Evolutionary conservation across 768 basidiomycete genomes (phyloP).

Genomic region (Russula lepida): DNA sequence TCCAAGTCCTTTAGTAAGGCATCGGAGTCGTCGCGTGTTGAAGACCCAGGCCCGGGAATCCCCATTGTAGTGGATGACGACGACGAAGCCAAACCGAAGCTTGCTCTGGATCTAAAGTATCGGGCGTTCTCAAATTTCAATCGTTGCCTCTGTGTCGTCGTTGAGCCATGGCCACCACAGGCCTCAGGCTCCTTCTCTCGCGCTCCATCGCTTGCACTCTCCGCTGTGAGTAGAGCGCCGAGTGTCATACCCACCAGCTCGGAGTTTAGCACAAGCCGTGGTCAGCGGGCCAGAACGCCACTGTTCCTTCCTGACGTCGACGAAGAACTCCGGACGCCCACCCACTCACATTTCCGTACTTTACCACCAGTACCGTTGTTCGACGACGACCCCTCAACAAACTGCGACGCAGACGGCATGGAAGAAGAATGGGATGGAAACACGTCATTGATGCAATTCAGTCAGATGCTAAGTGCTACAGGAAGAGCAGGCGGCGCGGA

Average conservation of each 20-base stretch:
- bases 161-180: slow-evolving; percentile 69
- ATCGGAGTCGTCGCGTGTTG: slow-evolving; percentile 15
- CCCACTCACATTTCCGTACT: slow-evolving; percentile 25
- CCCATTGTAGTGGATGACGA: slow-evolving; percentile 47
- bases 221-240: slow-evolving; percentile 26
- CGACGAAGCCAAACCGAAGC: slow-evolving; percentile 64
- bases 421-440: slow-evolving; percentile 31
- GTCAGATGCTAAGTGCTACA: slow-evolving; percentile 55
- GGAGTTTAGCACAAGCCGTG: slow-evolving; percentile 20
- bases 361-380: slow-evolving; percentile 39
- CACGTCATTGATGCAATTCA: slow-evolving; percentile 65
- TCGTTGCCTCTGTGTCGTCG: slow-evolving; percentile 70
- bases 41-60: slow-evolving; percentile 25
- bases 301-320: slow-evolving; percentile 66
- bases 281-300: slow-evolving; percentile 47
- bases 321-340: slow-evolving; percentile 36
- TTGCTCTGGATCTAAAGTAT: slow-evolving; percentile 54
- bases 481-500: slow-evolving; percentile 50
- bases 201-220: slow-evolving; percentile 28
- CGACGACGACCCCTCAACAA: slow-evolving; percentile 27
- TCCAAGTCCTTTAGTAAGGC: neutral
- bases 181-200: slow-evolving; percentile 28
- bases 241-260: slow-evolving; percentile 31
- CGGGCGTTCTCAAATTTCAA: slow-evolving; percentile 64
- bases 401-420: slow-evolving; percentile 26